Percentiles rank a stretch among this genome's conserved stretches.
These are phyloP conservation scores for Zygosaccharomyces sapae DNA, from an alignment of 1,139 yeast genomes.

Conservation along the genomic window DNA sequence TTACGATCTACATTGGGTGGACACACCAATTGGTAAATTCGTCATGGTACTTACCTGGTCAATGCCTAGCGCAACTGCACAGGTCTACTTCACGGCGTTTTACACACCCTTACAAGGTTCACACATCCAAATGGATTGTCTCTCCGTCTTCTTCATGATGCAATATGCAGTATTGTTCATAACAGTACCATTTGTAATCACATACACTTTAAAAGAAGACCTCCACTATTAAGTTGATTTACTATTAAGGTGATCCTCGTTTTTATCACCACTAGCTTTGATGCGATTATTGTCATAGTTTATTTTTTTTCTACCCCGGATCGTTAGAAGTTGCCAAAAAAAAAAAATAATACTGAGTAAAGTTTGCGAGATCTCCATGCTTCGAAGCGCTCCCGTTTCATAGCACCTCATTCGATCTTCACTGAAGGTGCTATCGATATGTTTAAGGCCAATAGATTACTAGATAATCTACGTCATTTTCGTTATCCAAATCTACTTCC, in stretches of 20 bases:
- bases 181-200: constrained; percentile 60
- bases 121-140: constrained; percentile 74
- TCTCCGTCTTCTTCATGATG: constrained; percentile 65
- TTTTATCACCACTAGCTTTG: no score
- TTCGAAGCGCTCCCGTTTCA: background rate
- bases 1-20: constrained; percentile 37
- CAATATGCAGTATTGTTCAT: constrained; percentile 61
- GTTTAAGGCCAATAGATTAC: constrained; percentile 17
- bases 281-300: no score
- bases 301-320: background rate
- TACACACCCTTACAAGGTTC: constrained; percentile 61
- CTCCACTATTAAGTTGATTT: constrained; percentile 25
- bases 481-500: constrained; percentile 26
- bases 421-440: constrained; percentile 3
- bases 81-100: constrained; percentile 79
- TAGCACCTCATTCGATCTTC: background rate
- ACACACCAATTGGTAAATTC: constrained; percentile 48
- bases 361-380: no score
- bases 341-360: background rate
- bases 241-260: no score
- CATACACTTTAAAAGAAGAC: constrained; percentile 47
- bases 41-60: constrained; percentile 70
- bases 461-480: constrained; percentile 23
- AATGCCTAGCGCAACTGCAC: constrained; percentile 80
- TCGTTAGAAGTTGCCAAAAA: background rate